Base-by-base conservation (phyloP, 1,139 yeast genomes). In the Saccharomyces uvarum region DNA sequence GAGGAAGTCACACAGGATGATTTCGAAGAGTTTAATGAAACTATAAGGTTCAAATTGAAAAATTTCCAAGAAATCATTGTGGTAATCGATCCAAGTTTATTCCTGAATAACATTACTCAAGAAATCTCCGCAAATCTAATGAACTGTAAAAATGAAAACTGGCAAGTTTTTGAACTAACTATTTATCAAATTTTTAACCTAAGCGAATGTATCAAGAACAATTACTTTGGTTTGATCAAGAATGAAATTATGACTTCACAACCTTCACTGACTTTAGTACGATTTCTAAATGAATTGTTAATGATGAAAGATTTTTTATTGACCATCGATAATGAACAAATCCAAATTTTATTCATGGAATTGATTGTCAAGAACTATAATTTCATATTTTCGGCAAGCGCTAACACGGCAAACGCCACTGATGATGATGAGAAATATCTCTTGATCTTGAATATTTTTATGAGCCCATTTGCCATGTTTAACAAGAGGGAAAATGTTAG, bases 111-210 rank as follows among this genome's bases (percentile, higher is more conserved):
- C 31, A 75, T 91, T 54, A 83, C 90, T 3, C 72, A 77, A 31
- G 81, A 87, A 50, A 85, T 93, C 49, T 79, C 82, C 59, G 86
- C 33, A 67, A 86, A 51, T 78, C 81, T 67, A 65, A 62, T 51
- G 61, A 59, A 64, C 9, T 64, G 69, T 19, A 38, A 38, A 19
- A 38, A 38, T 13, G 44, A 38, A 16, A 80, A 82, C 59, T 91
- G 98, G 98, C 81, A 88, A 64, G 82, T 80, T 44, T 76, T 88
- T 32, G 99, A 95, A 71, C 77, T 95, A 60, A 98, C 97, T 1
- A 73, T 95, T 51, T 90, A 77, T 67, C 95, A 91, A 69, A 77
- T 93, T 63, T 80, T 83, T 56, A 85, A 84, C 60, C 83, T 85
- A 61, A 85, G 91, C 54, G 99, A 91, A 59, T 81, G 88, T 55